phyloP scores from a whole-genome alignment of 139 green algal genomes.

The Chlamydomonas eustigma region DNA sequence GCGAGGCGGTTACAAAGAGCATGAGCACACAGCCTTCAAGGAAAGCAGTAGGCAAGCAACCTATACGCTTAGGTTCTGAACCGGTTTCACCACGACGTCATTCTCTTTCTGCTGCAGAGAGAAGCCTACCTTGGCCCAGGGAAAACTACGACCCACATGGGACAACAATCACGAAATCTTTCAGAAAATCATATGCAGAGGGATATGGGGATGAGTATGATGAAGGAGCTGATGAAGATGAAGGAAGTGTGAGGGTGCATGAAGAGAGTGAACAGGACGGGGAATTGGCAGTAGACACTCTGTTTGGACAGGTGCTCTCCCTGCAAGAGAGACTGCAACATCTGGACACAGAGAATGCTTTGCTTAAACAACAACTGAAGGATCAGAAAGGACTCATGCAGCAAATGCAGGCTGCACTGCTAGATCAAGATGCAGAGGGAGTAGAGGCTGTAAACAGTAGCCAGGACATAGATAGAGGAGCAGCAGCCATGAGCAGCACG shows the following conservation, averaged over 20 bases:
- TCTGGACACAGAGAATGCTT: neutral
- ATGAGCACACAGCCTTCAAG: neutral
- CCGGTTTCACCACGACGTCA: neutral
- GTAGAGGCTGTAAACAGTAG: neutral
- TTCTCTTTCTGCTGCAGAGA: no score
- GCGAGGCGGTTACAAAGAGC: neutral
- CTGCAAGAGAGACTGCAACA: slow-evolving; percentile 2
- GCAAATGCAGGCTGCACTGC: neutral
- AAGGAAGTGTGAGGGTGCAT: no score
- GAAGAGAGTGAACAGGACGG: no score
- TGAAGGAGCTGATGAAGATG: no score
- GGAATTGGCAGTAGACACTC: neutral
- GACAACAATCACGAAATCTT: no score
- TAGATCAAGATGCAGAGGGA: neutral
- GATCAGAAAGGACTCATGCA: slow-evolving; percentile 2
- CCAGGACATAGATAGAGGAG: no score
- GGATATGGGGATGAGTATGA: no score
- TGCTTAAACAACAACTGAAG: slow-evolving; percentile 7
- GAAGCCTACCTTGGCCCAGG: no score
- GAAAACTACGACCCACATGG: no score
- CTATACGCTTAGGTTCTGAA: neutral
- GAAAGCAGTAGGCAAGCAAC: neutral
- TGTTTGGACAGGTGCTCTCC: slow-evolving; percentile 8
- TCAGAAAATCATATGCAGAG: no score
- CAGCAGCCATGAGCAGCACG: no score